Evolutionary conservation across 345 rosid genomes (phyloP).

Genomic region (Pugionium cornutum): DNA sequence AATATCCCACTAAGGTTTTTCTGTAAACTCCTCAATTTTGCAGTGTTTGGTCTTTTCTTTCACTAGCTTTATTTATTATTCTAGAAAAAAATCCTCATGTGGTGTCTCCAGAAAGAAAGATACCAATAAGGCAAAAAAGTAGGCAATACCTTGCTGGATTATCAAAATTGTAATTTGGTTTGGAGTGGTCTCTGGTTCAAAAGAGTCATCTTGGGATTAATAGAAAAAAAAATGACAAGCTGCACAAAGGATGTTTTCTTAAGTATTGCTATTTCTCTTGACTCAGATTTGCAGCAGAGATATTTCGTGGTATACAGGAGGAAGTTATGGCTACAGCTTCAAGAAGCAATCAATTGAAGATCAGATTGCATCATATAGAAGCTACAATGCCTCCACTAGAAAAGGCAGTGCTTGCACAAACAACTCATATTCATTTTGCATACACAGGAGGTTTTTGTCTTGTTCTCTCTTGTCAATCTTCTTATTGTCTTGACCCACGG

Average conservation of each 20-base stretch:
- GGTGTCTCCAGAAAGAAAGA: not conserved
- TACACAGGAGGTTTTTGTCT: conserved; percentile 80
- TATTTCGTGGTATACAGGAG: conserved; percentile 93
- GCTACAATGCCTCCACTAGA: conserved; percentile 80
- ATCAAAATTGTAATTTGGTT: conserved; percentile 1
- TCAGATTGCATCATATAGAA: conserved; percentile 76
- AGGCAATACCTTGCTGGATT: not conserved
- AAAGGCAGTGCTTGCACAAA: conserved; percentile 76
- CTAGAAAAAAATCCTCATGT: not conserved
- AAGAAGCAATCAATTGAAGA: conserved; percentile 72
- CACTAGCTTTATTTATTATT: conserved; percentile 5
- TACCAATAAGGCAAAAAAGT: not conserved
- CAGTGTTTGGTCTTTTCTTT: not conserved
- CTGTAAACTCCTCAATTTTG: not conserved
- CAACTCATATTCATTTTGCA: conserved; percentile 87
- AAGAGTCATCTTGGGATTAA: conserved; percentile 8
- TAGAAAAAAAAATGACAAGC: not conserved
- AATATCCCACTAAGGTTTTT: not conserved
- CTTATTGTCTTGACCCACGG: conserved; percentile 26
- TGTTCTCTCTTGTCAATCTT: conserved; percentile 33
- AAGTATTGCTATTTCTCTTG: not conserved
- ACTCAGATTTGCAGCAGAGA: conserved; percentile 87
- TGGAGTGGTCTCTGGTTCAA: conserved; percentile 15
- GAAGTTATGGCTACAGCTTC: conserved; percentile 76
- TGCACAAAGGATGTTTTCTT: conserved; percentile 9